Evolutionary conservation across 2,329 filamentous ascomycete species (phyloP), one percentile per base, ranked within the genome.

Genomic region (Colletotrichum simmondsii): DNA sequence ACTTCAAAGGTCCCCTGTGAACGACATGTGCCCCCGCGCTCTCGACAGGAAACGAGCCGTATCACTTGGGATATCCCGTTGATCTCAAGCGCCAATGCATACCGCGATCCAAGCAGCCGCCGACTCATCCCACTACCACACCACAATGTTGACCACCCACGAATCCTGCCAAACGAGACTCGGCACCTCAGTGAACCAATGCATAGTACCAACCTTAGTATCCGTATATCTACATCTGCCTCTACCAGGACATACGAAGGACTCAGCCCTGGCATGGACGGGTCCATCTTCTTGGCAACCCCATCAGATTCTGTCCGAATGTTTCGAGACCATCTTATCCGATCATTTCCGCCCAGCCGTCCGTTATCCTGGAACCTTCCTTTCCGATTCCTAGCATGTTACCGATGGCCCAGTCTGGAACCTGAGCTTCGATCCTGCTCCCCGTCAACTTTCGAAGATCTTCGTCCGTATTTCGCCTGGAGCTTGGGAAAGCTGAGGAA

Each of bases 111-210:
- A 54, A 65, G 28, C 37, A 42, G 46, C 57, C 57, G 57, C 49
- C 63, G 57, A 67, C 63, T 67, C 63, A 56, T 71, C 62, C 68
- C 68, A 71, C 63, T 28, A 61, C 69, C 69, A 72, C 65, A 72
- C 65, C 69, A 59, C 30, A 52, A 46, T 53, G 22, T 58, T 8
- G 37, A 54, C 19, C 52, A 52, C 22, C 22, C 14, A 49, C 63
- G 56, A 64, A 59, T 62, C 53, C n/a, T n/a, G 28, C 24, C 24
- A 59, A 24, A 52, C 26, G 30, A 57, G 28, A 58, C 60, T 22
- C 19, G 28, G 30, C 16, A 32, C 28, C 69, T 53, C 58, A 35
- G 16, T 37, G 65, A 28, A 60, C 65, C 35, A 22, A 37, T 62
- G 35, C 32, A 30, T 66, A 35, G 46, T 28, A 54, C 32, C 61